Conservation (phyloP, 805 yeast species). For the Diddensiella transvaalensis region DNA sequence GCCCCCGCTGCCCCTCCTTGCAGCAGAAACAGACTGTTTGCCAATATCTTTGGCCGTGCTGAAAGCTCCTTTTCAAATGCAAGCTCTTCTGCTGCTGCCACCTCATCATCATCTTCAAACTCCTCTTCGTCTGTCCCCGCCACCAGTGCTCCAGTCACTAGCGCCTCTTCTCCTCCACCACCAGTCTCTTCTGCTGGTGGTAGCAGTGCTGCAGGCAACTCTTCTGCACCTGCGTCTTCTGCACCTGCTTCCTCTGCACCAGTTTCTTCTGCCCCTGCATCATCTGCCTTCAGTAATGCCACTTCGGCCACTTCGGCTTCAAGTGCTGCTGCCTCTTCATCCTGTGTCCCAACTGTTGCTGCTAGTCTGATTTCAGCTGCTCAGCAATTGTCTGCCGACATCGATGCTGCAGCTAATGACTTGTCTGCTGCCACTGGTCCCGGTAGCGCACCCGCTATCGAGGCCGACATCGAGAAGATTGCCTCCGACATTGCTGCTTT, state of each 20-base stretch:
- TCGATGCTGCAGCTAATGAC: conserved; percentile 3
- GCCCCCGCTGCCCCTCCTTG: conserved; percentile 3
- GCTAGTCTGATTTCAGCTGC: not conserved
- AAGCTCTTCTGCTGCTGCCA: not conserved
- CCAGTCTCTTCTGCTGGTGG: too few relatives aligned
- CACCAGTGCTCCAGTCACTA: too few relatives aligned
- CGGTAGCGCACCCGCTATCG: not conserved
- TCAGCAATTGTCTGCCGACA: not conserved
- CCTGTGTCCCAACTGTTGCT: conserved; percentile 6
- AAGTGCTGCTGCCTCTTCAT: not conserved
- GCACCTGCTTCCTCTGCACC: conserved; percentile 1
- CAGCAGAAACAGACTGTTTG: not conserved
- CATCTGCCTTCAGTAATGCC: not conserved
- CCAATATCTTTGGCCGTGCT: not conserved
- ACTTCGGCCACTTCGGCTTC: not conserved
- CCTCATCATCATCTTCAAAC: not conserved
- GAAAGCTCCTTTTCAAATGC: not conserved
- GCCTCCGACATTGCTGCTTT: not conserved
- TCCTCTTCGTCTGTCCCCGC: not conserved
- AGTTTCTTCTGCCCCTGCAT: not conserved
- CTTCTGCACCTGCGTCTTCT: not conserved
- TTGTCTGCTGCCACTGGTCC: not conserved
- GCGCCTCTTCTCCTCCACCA: not conserved
- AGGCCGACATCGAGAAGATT: not conserved
- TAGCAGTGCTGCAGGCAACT: too few relatives aligned